Conservation (phyloP, 805 yeast genomes). For the Starmerella roubikii region DNA sequence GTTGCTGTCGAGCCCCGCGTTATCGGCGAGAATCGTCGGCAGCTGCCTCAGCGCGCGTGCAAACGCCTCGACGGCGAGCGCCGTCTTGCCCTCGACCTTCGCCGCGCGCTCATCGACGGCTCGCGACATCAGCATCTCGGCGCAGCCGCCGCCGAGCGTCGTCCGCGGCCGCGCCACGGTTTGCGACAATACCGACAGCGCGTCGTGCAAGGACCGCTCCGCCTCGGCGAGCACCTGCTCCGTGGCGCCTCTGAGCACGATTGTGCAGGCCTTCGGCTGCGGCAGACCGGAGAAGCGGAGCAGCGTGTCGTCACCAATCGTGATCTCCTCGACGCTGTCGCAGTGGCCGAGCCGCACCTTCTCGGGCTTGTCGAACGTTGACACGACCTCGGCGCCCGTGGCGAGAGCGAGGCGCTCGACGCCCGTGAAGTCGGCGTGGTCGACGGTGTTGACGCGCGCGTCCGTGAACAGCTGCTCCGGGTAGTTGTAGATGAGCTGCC, state of each 20-base stretch:
- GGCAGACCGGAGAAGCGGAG: conserved; percentile 90
- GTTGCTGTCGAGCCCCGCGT: conserved; percentile 91
- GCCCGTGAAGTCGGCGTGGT: conserved; percentile 97
- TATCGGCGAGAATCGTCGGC: conserved; percentile 91
- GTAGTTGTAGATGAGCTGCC: conserved; percentile 94
- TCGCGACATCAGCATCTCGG: conserved; percentile 92
- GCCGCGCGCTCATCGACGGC: conserved; percentile 91
- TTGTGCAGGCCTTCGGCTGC: conserved; percentile 91
- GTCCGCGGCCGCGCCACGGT: conserved; percentile 88
- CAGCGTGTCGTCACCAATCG: conserved; percentile 85
- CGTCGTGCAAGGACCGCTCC: conserved; percentile 93
- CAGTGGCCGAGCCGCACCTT: conserved; percentile 77
- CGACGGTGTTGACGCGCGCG: conserved; percentile 75
- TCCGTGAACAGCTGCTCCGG: conserved; percentile 94
- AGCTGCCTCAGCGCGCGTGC: conserved; percentile 88
- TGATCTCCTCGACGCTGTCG: conserved; percentile 76
- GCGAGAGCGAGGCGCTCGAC: conserved; percentile 91
- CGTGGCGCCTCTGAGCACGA: conserved; percentile 93
- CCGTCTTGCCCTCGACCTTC: conserved; percentile 81
- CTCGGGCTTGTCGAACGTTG: conserved; percentile 89
- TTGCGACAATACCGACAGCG: conserved; percentile 86
- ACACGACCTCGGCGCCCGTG: conserved; percentile 95
- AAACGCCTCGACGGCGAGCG: conserved; percentile 87
- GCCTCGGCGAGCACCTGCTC: conserved; percentile 94
- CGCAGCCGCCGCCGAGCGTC: conserved; percentile 87